Evolutionary conservation across 129 eudicot species (phyloP).

Genomic region (Centaurea solstitialis): DNA sequence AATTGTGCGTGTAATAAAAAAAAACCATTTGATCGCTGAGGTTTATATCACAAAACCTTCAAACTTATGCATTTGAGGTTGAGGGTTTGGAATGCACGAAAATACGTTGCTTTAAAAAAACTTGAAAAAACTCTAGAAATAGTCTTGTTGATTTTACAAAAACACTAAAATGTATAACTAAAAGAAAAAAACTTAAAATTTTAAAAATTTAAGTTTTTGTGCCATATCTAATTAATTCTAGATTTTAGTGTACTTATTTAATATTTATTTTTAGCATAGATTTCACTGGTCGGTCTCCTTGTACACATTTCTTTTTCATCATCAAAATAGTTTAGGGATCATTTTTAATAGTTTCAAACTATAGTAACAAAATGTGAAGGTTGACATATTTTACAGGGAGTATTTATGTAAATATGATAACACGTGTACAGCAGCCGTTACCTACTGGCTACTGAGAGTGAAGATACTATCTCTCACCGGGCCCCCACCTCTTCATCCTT

Average conservation of each 20-base stretch:
- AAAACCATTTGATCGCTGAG: neutral
- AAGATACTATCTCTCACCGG: slow-evolving; percentile 1
- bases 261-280: no score
- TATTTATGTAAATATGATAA: neutral
- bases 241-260: no score
- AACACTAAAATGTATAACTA: no score
- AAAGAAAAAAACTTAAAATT: no score
- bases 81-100: neutral
- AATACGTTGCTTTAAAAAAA: neutral
- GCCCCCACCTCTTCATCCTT: slow-evolving; percentile 55
- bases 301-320: no score
- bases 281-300: no score
- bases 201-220: no score
- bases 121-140: neutral
- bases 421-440: slow-evolving; percentile 11
- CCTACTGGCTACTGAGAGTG: neutral
- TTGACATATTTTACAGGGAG: neutral
- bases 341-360: neutral
- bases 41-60: neutral
- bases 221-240: neutral
- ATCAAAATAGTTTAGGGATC: neutral
- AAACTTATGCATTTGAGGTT: neutral
- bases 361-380: neutral
- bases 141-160: no score
- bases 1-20: neutral